Evolutionary conservation across 2,329 filamentous ascomycete genomes (phyloP), one percentile per base, ranked within the genome.

Genomic region (Byssochlamys sp.): DNA sequence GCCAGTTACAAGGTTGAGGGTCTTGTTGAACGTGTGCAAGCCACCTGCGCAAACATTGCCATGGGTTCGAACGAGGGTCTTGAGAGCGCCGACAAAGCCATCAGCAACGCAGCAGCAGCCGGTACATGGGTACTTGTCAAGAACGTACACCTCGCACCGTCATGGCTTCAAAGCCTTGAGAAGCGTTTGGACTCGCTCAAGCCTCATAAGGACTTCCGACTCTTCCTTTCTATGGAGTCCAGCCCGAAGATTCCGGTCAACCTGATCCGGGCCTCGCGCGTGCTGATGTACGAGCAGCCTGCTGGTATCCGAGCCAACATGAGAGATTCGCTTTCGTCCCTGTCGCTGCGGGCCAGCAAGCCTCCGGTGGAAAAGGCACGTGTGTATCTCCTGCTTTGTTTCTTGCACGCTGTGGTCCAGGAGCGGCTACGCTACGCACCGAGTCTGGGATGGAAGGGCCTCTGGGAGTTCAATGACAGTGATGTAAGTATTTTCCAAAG

Each of bases 401-500:
- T 99, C 82, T 72, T 99, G 66, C 94, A 99, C 71, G 95, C 94
- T 5, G 91, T 99, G 39, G 86, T 96, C 10, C 94, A 99, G 73
- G 94, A 99, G 74, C 83, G 95, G 65, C 79, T 99, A 61, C 88
- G 94, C 61, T 99, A 99, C 72, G 91, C 92, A 26, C 95, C 94
- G 0, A 92, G 83, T 58, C 79, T 99, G 57, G 94, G 94, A 60
- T 99, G 94, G 94, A 96, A 95, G 78, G 90, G 91, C 56, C 96
- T 96, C 81, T 99, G 95, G 94, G 95, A 99, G 75, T 99, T 99
- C 75, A 99, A 99, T 71, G 95, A 99, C 74, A 95, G 91, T 66
- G 94, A 99, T 75, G 90, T 95, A 84, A 88, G 89, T 86, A 63
- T 39, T 59, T 11, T n/a, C 53, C 25, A 52, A 25, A 31, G 14